These are phyloP conservation scores for Hypoxylon sp. DNA, from an alignment of 2,329 filamentous ascomycete genomes.

Conservation along the genomic window DNA sequence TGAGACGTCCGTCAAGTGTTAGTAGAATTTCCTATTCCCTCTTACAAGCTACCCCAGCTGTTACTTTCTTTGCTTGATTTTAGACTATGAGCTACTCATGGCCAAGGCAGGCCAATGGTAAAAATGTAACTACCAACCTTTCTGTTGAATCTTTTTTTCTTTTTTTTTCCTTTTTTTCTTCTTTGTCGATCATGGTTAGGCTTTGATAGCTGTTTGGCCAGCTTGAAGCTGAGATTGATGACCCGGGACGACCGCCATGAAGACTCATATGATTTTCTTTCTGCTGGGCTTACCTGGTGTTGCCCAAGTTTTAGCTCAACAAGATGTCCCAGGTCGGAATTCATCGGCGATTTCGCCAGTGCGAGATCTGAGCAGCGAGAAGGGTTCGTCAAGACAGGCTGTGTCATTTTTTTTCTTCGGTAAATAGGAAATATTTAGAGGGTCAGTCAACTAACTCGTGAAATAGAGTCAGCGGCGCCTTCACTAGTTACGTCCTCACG, in stretches of 20 bases:
- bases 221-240: slow-evolving; percentile 19
- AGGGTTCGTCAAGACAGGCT: slow-evolving; percentile 26
- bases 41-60: not conserved
- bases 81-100: slow-evolving; percentile 10
- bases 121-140: slow-evolving; percentile 12
- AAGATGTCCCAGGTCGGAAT: slow-evolving; percentile 32
- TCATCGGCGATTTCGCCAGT: slow-evolving; percentile 17
- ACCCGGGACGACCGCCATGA: slow-evolving; percentile 25
- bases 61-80: slow-evolving; percentile 7
- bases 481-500: slow-evolving; percentile 21
- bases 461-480: slow-evolving; percentile 26
- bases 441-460: slow-evolving; percentile 14
- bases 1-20: slow-evolving; percentile 21
- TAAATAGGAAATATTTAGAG: not conserved
- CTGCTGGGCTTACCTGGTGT: slow-evolving; percentile 32
- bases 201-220: slow-evolving; percentile 20
- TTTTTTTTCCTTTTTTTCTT: too few species aligned
- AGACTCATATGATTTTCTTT: slow-evolving; percentile 17
- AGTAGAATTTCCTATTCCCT: slow-evolving; percentile 19
- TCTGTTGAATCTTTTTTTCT: slow-evolving; percentile 17
- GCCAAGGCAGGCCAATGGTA: slow-evolving; percentile 28
- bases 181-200: slow-evolving; percentile 4
- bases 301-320: slow-evolving; percentile 28
- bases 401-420: slow-evolving; percentile 15
- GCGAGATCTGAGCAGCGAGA: slow-evolving; percentile 19